Percentiles rank a stretch among this genome's conserved stretches.
These are phyloP conservation scores for Monosporascus sp. DNA, from an alignment of 2,329 filamentous ascomycete genomes.

Conservation along the genomic window DNA sequence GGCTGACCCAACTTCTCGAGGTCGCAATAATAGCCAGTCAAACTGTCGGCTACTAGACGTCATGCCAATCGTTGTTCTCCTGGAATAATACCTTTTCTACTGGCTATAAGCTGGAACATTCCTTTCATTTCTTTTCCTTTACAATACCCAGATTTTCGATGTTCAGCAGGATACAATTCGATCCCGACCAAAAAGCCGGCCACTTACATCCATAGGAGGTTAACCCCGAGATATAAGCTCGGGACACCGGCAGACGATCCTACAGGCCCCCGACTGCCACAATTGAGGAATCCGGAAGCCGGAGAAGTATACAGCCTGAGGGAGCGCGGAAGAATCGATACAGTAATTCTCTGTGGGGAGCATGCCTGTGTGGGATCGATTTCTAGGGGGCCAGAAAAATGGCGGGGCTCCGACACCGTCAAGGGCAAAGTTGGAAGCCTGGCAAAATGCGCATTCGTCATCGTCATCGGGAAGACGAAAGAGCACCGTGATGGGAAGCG, in stretches of 20 bases:
- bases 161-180: background rate
- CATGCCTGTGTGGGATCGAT: constrained; percentile 31
- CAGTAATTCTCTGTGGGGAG: background rate
- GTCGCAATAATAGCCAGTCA: background rate
- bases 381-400: constrained; percentile 23
- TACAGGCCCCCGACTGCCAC: constrained; percentile 9
- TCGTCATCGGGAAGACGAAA: constrained; percentile 12
- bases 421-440: constrained; percentile 26
- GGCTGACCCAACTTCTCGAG: too few species aligned
- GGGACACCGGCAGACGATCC: constrained; percentile 13
- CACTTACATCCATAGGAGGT: background rate
- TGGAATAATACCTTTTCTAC: background rate
- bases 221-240: constrained; percentile 1
- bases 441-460: constrained; percentile 23
- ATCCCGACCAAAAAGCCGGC: background rate
- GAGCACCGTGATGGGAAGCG: constrained; percentile 5
- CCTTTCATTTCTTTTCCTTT: background rate
- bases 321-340: background rate
- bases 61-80: background rate
- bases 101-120: background rate
- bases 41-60: background rate
- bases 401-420: constrained; percentile 13
- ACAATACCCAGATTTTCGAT: background rate
- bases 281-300: constrained; percentile 5
- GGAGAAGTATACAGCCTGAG: constrained; percentile 8